Conservation (phyloP, 1,284 basidiomycete genomes). For the Papiliotrema terrestris region DNA sequence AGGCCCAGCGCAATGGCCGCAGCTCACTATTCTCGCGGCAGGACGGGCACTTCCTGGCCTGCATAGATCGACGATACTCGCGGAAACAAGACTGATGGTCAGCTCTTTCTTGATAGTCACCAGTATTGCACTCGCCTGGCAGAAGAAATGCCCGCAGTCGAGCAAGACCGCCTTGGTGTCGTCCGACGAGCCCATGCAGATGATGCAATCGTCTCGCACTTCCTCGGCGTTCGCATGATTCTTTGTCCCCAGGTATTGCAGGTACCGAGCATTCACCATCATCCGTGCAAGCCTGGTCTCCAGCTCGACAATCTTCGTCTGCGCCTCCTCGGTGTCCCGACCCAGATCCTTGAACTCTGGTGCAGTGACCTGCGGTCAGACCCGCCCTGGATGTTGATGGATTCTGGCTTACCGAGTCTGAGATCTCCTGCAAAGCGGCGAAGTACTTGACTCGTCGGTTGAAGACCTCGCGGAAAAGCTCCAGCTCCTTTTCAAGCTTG, state of each 20-base stretch:
- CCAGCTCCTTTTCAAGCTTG: slow-evolving; percentile 42
- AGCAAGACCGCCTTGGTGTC: slow-evolving; percentile 34
- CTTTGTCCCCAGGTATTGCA: slow-evolving; percentile 28
- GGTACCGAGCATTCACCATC: slow-evolving; percentile 34
- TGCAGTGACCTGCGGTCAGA: slow-evolving; percentile 12
- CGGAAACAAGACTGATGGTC: slow-evolving; percentile 32
- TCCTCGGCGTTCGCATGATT: slow-evolving; percentile 19
- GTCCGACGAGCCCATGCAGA: slow-evolving; percentile 44
- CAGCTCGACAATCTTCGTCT: slow-evolving; percentile 14
- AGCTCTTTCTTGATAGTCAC: background rate
- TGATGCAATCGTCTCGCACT: slow-evolving; percentile 39
- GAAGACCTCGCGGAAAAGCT: slow-evolving; percentile 39
- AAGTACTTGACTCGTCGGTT: slow-evolving; percentile 44
- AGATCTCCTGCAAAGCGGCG: slow-evolving; percentile 44
- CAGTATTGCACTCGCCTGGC: slow-evolving; percentile 20
- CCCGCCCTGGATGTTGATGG: background rate
- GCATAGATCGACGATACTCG: slow-evolving; percentile 24
- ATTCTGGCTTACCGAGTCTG: slow-evolving; percentile 43
- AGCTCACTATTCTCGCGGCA: slow-evolving; percentile 33
- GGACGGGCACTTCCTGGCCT: slow-evolving; percentile 33
- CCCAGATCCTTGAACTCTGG: slow-evolving; percentile 23
- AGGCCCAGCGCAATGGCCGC: background rate
- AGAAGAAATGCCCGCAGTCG: slow-evolving; percentile 44
- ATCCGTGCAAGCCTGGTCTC: slow-evolving; percentile 29
- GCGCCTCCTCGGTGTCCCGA: slow-evolving; percentile 15